phyloP scores from a whole-genome alignment of 2,329 filamentous ascomycete genomes.

The Neopestalotiopsis clavispora region DNA sequence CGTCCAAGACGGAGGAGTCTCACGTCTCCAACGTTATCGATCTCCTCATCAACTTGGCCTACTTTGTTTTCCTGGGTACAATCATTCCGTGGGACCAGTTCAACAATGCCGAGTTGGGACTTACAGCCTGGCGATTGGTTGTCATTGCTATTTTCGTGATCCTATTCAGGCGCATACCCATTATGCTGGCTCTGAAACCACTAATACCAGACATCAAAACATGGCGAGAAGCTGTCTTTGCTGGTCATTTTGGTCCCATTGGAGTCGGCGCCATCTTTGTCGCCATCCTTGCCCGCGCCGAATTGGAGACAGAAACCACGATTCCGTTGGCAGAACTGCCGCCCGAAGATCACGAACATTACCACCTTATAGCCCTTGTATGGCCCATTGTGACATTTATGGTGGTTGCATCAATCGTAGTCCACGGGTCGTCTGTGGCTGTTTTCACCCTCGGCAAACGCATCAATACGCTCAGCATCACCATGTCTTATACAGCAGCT shows the following conservation, averaged over 20 bases:
- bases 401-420: slow-evolving; percentile 90
- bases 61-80: slow-evolving; percentile 96
- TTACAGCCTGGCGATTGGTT: slow-evolving; percentile 88
- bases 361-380: slow-evolving; percentile 79
- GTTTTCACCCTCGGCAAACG: slow-evolving; percentile 97
- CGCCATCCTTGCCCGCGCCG: slow-evolving; percentile 89
- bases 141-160: slow-evolving; percentile 93
- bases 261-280: slow-evolving; percentile 97
- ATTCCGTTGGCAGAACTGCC: slow-evolving; percentile 74
- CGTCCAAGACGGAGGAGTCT: slow-evolving; percentile 96
- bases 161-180: slow-evolving; percentile 92
- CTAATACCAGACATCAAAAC: slow-evolving; percentile 97
- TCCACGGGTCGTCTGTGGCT: slow-evolving; percentile 97
- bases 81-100: slow-evolving; percentile 96
- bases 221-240: slow-evolving; percentile 95
- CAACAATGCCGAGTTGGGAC: slow-evolving; percentile 75
- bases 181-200: slow-evolving; percentile 91
- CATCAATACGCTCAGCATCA: slow-evolving; percentile 94
- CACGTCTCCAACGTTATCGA: slow-evolving; percentile 99
- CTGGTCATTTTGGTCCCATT: slow-evolving; percentile 96
- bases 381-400: slow-evolving; percentile 97
- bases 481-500: slow-evolving; percentile 92
- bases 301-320: slow-evolving; percentile 77
- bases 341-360: slow-evolving; percentile 57
- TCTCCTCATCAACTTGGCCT: slow-evolving; percentile 92